Percentiles rank a stretch among this genome's conserved stretches.
Conservation (phyloP, 305 asterid genomes). For the Fraxinus paxiana region DNA sequence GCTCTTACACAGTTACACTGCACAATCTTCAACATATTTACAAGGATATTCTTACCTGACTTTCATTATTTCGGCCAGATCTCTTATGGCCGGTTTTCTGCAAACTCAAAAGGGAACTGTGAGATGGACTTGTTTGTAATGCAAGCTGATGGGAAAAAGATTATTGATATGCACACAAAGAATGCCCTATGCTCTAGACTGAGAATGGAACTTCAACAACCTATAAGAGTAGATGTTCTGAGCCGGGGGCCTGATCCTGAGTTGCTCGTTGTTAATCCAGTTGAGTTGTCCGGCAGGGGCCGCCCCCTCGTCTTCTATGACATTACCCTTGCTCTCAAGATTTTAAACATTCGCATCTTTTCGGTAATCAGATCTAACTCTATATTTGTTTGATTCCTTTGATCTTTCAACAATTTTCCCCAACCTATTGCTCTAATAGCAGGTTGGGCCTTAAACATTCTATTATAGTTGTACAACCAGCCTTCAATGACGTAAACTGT, state of each 20-base stretch:
- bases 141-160: conserved; percentile 66
- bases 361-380: conserved; percentile 38
- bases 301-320: conserved; percentile 74
- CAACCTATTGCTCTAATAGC: neutral
- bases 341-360: conserved; percentile 46
- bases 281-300: conserved; percentile 68
- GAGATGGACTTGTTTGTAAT: conserved; percentile 60
- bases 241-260: conserved; percentile 74
- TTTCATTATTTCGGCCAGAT: conserved; percentile 31
- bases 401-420: neutral
- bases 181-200: conserved; percentile 44
- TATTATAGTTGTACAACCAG: neutral
- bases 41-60: neutral
- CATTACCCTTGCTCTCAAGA: conserved; percentile 64
- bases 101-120: conserved; percentile 43
- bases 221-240: conserved; percentile 52
- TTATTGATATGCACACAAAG: conserved; percentile 40
- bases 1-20: neutral
- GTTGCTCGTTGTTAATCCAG: conserved; percentile 65
- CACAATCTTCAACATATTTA: neutral
- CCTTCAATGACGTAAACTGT: neutral
- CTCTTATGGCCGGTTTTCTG: conserved; percentile 57
- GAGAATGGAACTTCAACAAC: conserved; percentile 49
- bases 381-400: neutral
- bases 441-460: neutral